Evolutionary conservation across 495 filamentous ascomycete species (phyloP), one percentile per base, ranked within the genome.

Genomic region (Neurospora cerealis): DNA sequence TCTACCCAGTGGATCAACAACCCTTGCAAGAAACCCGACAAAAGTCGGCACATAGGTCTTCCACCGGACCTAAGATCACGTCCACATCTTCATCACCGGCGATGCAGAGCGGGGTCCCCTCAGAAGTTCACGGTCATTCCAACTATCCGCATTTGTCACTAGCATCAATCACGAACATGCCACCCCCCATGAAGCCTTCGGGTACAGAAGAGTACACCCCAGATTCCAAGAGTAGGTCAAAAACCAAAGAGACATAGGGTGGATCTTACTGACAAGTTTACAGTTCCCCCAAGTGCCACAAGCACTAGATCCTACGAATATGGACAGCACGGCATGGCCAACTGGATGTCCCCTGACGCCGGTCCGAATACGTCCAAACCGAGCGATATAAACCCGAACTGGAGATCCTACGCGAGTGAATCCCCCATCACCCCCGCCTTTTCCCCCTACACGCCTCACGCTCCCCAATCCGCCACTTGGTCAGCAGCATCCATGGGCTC

Each of bases 1-100:
- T 98, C 84, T 93, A 90, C 79, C 93, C 95, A 13, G 95, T 98
- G 37, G 94, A 97, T 73, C 93, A 95, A 81, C 91, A 92, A 77
- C 91, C 91, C 28, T 89, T 88, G 11, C 80, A 81, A 34, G 74
- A 83, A 73, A 79, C 78, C 42, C 75, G 78, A 69, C 79, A 81
- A 40, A 84, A 84, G 62, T 80, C 80, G 74, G 78, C 77, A 32
- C 79, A 82, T 70, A 79, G 82, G 69, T 78, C 82, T 13, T 82
- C 83, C 1, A 77, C 81, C 17, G 82, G 83, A 8, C 77, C 82
- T 69, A 82, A 81, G 75, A 77, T 82, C 71, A 76, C 80, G n/a
- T 87, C 86, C 15, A 80, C 83, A 40, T 84, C 87, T 42, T 85
- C 86, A 15, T 86, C 87, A 66, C 85, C 87, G 32, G 80, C 83